Evolutionary conservation across 345 rosid species (phyloP), one percentile per base, ranked within the genome.

Genomic region (Turnera subulata): DNA sequence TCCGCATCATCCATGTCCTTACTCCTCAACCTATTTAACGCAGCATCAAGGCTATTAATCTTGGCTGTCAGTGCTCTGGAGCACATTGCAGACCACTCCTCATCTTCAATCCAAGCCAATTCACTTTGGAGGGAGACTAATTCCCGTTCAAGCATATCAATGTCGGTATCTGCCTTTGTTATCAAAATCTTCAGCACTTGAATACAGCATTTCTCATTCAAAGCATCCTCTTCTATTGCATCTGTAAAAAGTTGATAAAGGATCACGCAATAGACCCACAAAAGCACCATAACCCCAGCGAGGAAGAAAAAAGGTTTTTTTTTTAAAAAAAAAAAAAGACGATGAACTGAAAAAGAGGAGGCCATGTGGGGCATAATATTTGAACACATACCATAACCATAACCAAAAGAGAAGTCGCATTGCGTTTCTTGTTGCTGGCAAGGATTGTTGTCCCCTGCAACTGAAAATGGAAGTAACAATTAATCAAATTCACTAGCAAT

Each of bases 181-280:
- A 66, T 79, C 78, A 85, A 62, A 15, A 83, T 68, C 74, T 73
- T 55, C 52, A 83, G 77, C 38, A 79, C 86, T 64, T 67, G 78
- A 38, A 73, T 59, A 70, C 96, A 80, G 22, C 19, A 78, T 56
- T 63, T 79, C 64, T 80, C 94, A 11, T 83, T 78, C 75, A 78
- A 55, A 15, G 74, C 78, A 58, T 76, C 66, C 59, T 79, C 96
- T 46, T 91, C 82, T n/a, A 83, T 58, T 48, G 67, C 65, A 64
- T 87, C 96, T 91, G 71, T 50, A 46, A 24, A 46, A 43, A 1
- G 11, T 13, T 42, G 32, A n/a, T 53, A n/a, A 19, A 37, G 16
- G 32, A 49, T 62, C 15, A 59, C 25, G 8, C 19, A 22, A 35
- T 61, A 24, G 66, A 39, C 43, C 35, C 45, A 42, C 45, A 13